These are phyloP conservation scores for Kockovaella imperatae DNA, from an alignment of 768 basidiomycete genomes.

Conservation along the genomic window DNA sequence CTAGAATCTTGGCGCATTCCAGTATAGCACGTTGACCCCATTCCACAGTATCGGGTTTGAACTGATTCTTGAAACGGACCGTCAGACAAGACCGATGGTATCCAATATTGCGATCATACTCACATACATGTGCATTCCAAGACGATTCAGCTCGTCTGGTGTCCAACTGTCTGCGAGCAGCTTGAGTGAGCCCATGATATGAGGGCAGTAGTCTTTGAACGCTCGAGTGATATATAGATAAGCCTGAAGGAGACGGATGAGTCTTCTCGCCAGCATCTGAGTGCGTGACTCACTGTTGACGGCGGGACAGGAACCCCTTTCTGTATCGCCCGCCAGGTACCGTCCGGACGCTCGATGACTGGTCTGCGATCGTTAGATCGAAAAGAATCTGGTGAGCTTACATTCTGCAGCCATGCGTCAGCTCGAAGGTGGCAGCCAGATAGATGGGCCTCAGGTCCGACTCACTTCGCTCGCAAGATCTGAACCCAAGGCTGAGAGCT, in stretches of 20 bases:
- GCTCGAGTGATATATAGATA: constrained; percentile 75
- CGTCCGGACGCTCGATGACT: constrained; percentile 61
- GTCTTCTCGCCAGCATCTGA: neutral
- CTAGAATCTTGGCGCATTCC: constrained; percentile 61
- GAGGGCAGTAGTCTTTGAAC: constrained; percentile 69
- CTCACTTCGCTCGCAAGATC: constrained; percentile 54
- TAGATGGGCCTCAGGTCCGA: neutral
- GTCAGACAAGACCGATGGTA: neutral
- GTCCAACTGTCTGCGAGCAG: constrained; percentile 45
- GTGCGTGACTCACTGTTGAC: constrained; percentile 43
- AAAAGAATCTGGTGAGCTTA: constrained; percentile 33
- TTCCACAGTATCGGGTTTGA: constrained; percentile 68
- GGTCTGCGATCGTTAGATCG: constrained; percentile 52
- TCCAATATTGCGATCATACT: constrained; percentile 6
- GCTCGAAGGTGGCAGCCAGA: neutral
- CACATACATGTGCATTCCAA: constrained; percentile 70
- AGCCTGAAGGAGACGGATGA: constrained; percentile 46
- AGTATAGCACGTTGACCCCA: constrained; percentile 82
- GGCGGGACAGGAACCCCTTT: constrained; percentile 64
- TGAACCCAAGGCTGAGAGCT: constrained; percentile 50
- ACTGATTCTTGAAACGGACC: constrained; percentile 50
- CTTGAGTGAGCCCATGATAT: constrained; percentile 57
- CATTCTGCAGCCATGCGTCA: constrained; percentile 42
- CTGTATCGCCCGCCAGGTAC: constrained; percentile 76
- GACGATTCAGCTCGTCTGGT: constrained; percentile 45